These are phyloP conservation scores for Diutina siamensis DNA, from an alignment of 1,139 yeast species.

Conservation along the genomic window DNA sequence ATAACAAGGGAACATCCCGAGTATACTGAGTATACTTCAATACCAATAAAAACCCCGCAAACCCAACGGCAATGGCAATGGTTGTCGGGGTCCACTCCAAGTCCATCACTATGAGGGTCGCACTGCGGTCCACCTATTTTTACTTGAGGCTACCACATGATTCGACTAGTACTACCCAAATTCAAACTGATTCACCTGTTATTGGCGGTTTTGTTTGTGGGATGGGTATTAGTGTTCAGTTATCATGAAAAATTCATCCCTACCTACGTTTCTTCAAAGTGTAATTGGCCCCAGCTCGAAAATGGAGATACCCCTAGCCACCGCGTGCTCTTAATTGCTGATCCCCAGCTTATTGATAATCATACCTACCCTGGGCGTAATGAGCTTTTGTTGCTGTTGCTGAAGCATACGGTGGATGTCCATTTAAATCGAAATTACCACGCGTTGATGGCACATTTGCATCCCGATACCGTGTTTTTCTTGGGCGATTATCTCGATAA, in stretches of 20 bases:
- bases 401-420: constrained; percentile 39
- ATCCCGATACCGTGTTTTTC: constrained; percentile 36
- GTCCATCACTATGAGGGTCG: not conserved
- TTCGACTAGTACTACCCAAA: constrained; percentile 3
- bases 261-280: constrained; percentile 30
- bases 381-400: constrained; percentile 21
- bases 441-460: constrained; percentile 21
- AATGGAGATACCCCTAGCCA: constrained; percentile 28
- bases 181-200: constrained; percentile 1
- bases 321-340: constrained; percentile 68
- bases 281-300: constrained; percentile 63
- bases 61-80: not conserved
- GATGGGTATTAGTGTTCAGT: constrained; percentile 27
- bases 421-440: constrained; percentile 37
- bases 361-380: constrained; percentile 51
- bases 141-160: not conserved
- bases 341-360: constrained; percentile 83
- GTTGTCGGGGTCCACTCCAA: constrained; percentile 1
- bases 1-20: constrained; percentile 15
- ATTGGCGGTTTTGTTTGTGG: constrained; percentile 2
- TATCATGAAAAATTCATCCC: constrained; percentile 55
- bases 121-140: not conserved
- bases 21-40: constrained; percentile 9
- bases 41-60: not conserved
- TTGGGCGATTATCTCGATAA: constrained; percentile 46